phyloP scores from a whole-genome alignment of 2,329 filamentous ascomycete genomes.

The Alternaria gaisen region DNA sequence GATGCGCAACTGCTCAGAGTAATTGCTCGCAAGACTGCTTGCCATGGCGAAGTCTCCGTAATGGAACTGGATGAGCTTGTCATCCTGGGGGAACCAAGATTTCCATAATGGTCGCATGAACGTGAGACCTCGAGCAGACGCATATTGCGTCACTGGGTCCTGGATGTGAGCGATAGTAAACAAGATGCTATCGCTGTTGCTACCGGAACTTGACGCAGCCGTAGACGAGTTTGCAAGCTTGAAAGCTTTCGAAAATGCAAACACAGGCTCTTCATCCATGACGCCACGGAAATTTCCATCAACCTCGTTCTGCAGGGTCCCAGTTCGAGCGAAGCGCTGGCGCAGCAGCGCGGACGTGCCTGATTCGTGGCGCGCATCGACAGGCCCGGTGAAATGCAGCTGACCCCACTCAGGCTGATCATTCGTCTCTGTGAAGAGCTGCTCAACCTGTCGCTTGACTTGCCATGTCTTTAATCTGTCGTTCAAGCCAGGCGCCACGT shows the following conservation, averaged over 20 bases:
- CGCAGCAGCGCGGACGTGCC: constrained; percentile 73
- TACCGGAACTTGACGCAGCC: constrained; percentile 15
- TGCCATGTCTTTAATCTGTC: constrained; percentile 71
- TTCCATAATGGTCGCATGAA: constrained; percentile 82
- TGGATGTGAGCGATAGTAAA: constrained; percentile 83
- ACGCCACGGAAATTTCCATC: constrained; percentile 74
- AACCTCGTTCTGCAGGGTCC: constrained; percentile 70
- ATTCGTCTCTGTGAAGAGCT: constrained; percentile 74
- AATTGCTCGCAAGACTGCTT: constrained; percentile 71
- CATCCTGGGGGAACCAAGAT: constrained; percentile 72
- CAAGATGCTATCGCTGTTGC: constrained; percentile 63
- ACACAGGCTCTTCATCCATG: constrained; percentile 81
- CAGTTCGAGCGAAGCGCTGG: constrained; percentile 73
- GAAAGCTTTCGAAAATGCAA: constrained; percentile 69
- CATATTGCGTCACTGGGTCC: constrained; percentile 81
- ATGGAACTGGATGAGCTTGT: constrained; percentile 76
- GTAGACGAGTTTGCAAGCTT: constrained; percentile 34
- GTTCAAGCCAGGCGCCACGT: constrained; percentile 51
- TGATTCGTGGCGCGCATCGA: constrained; percentile 72
- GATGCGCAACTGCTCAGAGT: constrained; percentile 73
- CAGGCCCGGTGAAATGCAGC: constrained; percentile 77
- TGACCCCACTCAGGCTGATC: constrained; percentile 88
- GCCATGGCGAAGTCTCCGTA: constrained; percentile 77
- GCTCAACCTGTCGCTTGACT: constrained; percentile 67
- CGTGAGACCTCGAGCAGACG: constrained; percentile 77